phyloP scores from a whole-genome alignment of 1,284 basidiomycete genomes.

The Malassezia globosa region DNA sequence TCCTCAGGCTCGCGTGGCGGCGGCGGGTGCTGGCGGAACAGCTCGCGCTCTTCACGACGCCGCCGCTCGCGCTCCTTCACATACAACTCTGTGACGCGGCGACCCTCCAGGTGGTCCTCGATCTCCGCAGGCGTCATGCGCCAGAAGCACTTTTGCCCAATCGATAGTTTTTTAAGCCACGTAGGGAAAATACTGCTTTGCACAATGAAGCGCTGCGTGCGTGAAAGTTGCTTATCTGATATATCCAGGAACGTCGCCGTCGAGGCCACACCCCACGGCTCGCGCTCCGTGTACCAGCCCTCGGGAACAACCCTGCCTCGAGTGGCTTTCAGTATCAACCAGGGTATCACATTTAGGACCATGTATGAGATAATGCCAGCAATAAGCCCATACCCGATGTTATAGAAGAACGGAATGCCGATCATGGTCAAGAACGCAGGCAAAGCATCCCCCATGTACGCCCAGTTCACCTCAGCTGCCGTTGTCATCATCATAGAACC shows the following conservation, averaged over 20 bases:
- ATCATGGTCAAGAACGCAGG: constrained; percentile 50
- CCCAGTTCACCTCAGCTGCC: constrained; percentile 76
- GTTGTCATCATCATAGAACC: constrained; percentile 81
- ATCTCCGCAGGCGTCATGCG: constrained; percentile 38
- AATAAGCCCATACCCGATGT: constrained; percentile 81
- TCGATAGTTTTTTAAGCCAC: constrained; percentile 35
- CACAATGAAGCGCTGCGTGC: constrained; percentile 14
- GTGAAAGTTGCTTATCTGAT: constrained; percentile 10
- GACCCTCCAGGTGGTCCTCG: constrained; percentile 35
- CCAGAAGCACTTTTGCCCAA: constrained; percentile 40
- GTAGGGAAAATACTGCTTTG: constrained; percentile 29
- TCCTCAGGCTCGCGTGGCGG: constrained; percentile 4
- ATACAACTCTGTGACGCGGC: constrained; percentile 27
- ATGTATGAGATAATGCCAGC: constrained; percentile 64
- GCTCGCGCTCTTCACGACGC: constrained; percentile 23
- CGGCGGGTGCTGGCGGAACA: constrained; percentile 2
- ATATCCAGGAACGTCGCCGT: constrained; percentile 23
- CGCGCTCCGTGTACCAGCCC: constrained; percentile 48
- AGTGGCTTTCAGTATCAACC: constrained; percentile 53
- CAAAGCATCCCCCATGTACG: constrained; percentile 67
- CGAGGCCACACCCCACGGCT: constrained; percentile 29
- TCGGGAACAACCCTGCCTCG: constrained; percentile 60
- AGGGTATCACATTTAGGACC: constrained; percentile 61
- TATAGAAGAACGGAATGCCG: constrained; percentile 46
- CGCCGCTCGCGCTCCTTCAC: constrained; percentile 25